Evolutionary conservation across 2,329 filamentous ascomycete genomes (phyloP), one percentile per base, ranked within the genome.

Genomic region (Apiospora koreana): DNA sequence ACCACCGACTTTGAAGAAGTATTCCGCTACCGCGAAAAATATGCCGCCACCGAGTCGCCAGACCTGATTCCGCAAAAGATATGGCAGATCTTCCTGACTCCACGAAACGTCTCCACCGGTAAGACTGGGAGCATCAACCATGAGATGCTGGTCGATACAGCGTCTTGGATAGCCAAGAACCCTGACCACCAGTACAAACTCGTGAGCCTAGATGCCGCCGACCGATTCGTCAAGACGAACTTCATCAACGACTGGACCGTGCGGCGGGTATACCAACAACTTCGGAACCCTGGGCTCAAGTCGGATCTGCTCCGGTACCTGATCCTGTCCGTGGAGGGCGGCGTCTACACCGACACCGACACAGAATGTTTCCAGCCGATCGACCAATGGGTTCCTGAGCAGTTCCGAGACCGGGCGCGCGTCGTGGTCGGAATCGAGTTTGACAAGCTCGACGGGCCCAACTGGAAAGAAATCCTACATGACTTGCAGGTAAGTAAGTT

Each of bases 251-350:
- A 68, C 45, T 68, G 25, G 45, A 68, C 28, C 9, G 35, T 68
- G n/a, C 45, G 43, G 25, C 45, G 45, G 14, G 69, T 69, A 1
- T 74, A 69, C 68, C 67, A 71, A 23, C 58, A 69, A 25, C 50
- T 74, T 1, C 31, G 18, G 48, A 74, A 74, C 64, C 69, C 69
- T 0, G 73, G 62, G 45, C 54, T 72, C 50, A 72, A 71, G 68
- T 73, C 71, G 42, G 71, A 72, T 43, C 54, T 72, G 18, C 48
- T 72, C 12, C 67, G 71, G 10, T 72, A 72, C 31, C 42, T 72
- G 6, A n/a, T 72, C 1, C 23, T 72, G 25, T 69, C 46, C 42
- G 64, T 54, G 21, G 70, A 71, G n/a, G 71, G 71, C 4, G 71
- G 71, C 3, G 68, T 71, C 18, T 72, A 71, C 28, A 70, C 62